Percentiles rank a stretch among this genome's conserved stretches.
Evolutionary conservation across 2,329 filamentous ascomycete genomes (phyloP).

Genomic region (Ophiocordyceps camponoti-saundersi): DNA sequence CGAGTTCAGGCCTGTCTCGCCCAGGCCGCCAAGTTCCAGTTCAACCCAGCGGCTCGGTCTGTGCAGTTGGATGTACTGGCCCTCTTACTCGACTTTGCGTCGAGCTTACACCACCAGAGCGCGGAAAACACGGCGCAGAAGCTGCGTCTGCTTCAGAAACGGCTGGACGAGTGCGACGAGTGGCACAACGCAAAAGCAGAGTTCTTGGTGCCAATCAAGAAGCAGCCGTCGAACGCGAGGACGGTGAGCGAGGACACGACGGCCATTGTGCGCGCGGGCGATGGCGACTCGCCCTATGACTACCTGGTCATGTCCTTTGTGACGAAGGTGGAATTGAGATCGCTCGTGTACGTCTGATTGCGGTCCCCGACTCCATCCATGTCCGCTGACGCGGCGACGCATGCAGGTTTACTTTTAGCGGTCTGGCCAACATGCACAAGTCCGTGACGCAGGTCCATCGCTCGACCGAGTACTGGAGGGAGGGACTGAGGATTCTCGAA

Average conservation of each 20-base stretch:
- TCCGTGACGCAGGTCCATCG: constrained; percentile 15
- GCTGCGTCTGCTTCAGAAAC: constrained; percentile 41
- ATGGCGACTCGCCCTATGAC: constrained; percentile 26
- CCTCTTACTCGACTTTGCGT: constrained; percentile 52
- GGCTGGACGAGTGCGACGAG: constrained; percentile 38
- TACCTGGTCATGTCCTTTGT: constrained; percentile 43
- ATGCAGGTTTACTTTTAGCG: constrained; percentile 35
- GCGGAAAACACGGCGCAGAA: constrained; percentile 41
- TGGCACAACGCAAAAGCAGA: constrained; percentile 31
- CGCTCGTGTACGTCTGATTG: constrained; percentile 29
- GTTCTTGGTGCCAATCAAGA: constrained; percentile 38
- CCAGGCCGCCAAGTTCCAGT: constrained; percentile 54
- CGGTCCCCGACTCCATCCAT: not conserved
- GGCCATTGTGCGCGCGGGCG: constrained; percentile 32
- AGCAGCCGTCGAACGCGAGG: constrained; percentile 25
- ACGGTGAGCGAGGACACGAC: constrained; percentile 41
- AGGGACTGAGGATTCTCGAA: constrained; percentile 26
- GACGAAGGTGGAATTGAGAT: constrained; percentile 39
- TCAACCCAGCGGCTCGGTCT: constrained; percentile 44
- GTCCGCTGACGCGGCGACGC: constrained; percentile 4
- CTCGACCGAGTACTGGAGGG: constrained; percentile 22
- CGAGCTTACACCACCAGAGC: constrained; percentile 47
- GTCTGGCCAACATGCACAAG: constrained; percentile 27
- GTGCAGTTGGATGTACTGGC: constrained; percentile 50
- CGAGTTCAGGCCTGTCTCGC: constrained; percentile 58